Evolutionary conservation across 164 flowering plant species (phyloP), one percentile per base, ranked within the genome.

Genomic region (Warburgia ugandensis): DNA sequence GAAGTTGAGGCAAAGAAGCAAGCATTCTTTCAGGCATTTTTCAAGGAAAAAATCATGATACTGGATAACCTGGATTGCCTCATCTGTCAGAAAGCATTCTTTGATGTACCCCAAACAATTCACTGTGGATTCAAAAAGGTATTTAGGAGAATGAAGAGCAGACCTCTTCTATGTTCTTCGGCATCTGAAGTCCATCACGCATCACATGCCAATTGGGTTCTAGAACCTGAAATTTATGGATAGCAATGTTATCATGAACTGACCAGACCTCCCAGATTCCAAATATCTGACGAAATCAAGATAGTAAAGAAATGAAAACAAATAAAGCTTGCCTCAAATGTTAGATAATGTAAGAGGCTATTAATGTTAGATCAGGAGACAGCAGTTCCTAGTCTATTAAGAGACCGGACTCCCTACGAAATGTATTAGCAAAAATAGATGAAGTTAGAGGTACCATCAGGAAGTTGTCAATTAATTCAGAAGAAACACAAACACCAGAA

Each of bases 141-240:
- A 38, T 10, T 5, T 3, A 13, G n/a, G 36, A 44, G 23, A 44
- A 43, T 23, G 31, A 54, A 33, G 29, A 13, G 12, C 56, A 61
- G 6, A 89, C 99, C 97, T 94, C 97, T 59, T 89, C 97, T 56
- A 94, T 81, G 72, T 96, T 94, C 69, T 78, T 89, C 50, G 94
- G 92, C 45, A 74, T 72, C 58, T 77, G 86, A 70, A 94, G 81
- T 63, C 80, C 73, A 60, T 60, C 65, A 45, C 79, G 82, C 95
- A 94, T 81, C 55, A 81, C 68, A 56, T 86, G 97, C 96, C 96
- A 94, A 68, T 86, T 86, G 30, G 95, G 96, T 68, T 89, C 99
- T 54, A 94, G 73, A 71, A 89, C 99, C 96, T 86, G 77, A 60
- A 62, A 73, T 55, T 8, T n/a, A n/a, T n/a, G n/a, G n/a, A n/a